Evolutionary conservation across 169 alveolate genomes (phyloP).

Genomic region (Plasmodium knowlesi): DNA sequence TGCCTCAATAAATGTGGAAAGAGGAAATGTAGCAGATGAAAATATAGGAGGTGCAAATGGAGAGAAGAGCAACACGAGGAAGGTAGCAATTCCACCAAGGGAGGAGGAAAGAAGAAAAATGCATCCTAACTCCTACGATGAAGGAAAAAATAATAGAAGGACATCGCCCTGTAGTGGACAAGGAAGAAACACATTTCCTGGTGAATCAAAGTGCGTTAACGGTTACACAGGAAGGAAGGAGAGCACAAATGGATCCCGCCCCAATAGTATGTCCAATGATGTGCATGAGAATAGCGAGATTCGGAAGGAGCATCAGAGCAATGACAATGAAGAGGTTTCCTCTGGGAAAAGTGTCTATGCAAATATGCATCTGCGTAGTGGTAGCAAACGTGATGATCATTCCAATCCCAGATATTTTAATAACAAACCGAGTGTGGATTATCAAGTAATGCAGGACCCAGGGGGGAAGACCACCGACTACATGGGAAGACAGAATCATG

Average conservation of each 20-base stretch:
- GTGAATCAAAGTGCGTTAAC: neutral
- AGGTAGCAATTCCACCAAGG: neutral
- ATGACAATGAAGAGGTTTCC: neutral
- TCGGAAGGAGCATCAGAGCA: neutral
- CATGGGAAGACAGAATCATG: neutral
- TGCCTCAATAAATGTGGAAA: neutral
- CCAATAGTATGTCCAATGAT: neutral
- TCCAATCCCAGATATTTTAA: neutral
- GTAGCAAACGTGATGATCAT: neutral
- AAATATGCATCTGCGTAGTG: neutral
- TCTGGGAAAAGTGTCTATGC: neutral
- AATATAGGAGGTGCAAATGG: neutral
- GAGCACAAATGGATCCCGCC: neutral
- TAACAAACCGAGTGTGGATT: neutral
- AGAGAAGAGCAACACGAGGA: neutral
- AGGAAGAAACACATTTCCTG: no score
- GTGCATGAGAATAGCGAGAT: neutral
- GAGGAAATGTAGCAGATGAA: neutral
- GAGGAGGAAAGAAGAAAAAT: neutral
- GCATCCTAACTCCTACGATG: neutral
- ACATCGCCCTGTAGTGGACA: no score
- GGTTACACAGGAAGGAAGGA: neutral
- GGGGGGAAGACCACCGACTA: neutral
- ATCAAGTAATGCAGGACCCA: neutral
- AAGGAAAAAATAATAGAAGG: neutral